A percentile compares a stretch with the other conserved stretches of the same genome.
Conservation (phyloP, 441 rosid species). For the Gossypium laxum region DNA sequence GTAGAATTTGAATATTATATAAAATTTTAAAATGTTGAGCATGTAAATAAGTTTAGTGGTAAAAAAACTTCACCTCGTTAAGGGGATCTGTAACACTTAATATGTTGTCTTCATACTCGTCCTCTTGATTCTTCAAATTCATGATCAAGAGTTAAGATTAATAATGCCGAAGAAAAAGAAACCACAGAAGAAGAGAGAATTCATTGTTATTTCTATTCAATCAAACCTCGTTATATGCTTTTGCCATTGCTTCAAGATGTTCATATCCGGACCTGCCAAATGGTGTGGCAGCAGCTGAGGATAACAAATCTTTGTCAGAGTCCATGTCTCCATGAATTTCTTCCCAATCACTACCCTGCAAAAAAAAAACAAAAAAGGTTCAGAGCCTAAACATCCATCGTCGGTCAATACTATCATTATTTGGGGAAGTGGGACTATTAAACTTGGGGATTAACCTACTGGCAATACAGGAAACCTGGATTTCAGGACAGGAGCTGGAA, state of each 20-base stretch:
- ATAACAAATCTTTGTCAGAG: slow-evolving; percentile 35
- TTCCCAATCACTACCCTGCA: slow-evolving; percentile 83
- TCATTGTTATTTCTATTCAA: not conserved
- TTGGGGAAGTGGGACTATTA: not conserved
- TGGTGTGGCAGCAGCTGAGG: slow-evolving; percentile 37
- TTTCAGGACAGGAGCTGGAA: not conserved
- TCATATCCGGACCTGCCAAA: slow-evolving; percentile 53
- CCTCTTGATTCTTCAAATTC: slow-evolving; percentile 50
- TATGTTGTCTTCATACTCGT: slow-evolving; percentile 45
- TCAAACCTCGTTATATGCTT: slow-evolving; percentile 51
- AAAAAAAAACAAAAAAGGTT: not conserved
- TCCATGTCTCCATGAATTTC: slow-evolving; percentile 53
- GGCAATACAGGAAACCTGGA: not conserved
- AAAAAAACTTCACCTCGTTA: slow-evolving; percentile 47
- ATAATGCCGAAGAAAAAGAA: not conserved
- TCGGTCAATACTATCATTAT: not conserved
- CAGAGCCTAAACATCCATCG: slow-evolving; percentile 13
- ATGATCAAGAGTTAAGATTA: slow-evolving; percentile 16
- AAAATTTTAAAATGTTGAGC: not conserved
- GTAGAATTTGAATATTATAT: not conserved
- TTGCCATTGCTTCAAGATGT: slow-evolving; percentile 79
- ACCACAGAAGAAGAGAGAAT: not conserved
- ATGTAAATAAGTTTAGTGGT: not conserved
- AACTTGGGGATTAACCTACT: not conserved
- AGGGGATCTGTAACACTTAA: slow-evolving; percentile 53